A percentile compares a stretch with the other conserved stretches of the same genome.
phyloP scores from a whole-genome alignment of 2,329 filamentous ascomycete species.

The Paecilomyces sp. region DNA sequence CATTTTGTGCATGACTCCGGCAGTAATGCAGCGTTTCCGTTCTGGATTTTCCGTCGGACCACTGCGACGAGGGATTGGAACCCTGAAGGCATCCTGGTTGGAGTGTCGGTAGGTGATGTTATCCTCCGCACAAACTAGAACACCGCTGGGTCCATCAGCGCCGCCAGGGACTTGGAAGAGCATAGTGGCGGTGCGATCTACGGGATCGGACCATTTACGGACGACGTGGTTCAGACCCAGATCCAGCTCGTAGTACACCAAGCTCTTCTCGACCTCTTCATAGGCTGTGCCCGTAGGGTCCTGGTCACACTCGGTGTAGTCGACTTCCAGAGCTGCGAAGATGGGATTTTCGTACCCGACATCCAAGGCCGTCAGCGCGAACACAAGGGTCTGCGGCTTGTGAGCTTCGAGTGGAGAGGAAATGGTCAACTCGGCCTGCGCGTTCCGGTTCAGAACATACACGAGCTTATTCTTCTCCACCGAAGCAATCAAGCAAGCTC shows the following conservation, averaged over 20 bases:
- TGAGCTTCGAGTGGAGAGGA: constrained; percentile 96
- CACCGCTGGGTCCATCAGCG: constrained; percentile 86
- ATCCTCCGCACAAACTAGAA: constrained; percentile 89
- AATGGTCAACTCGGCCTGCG: constrained; percentile 90
- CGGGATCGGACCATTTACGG: constrained; percentile 88
- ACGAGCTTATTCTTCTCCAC: constrained; percentile 99
- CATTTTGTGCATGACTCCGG: constrained; percentile 96
- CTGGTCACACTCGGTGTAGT: constrained; percentile 86
- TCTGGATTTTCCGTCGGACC: constrained; percentile 89
- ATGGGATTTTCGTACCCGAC: constrained; percentile 96
- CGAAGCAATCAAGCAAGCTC: constrained; percentile 88
- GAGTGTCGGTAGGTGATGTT: constrained; percentile 96
- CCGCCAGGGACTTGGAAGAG: constrained; percentile 95
- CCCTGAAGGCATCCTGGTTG: constrained; percentile 80
- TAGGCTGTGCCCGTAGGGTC: constrained; percentile 80
- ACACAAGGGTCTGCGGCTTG: constrained; percentile 83
- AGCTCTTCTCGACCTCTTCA: constrained; percentile 74
- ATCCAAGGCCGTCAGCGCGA: constrained; percentile 80
- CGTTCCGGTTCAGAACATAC: constrained; percentile 93
- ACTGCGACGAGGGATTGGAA: constrained; percentile 79
- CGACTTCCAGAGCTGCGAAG: constrained; percentile 89
- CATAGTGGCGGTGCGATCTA: constrained; percentile 80
- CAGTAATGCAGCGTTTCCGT: constrained; percentile 77
- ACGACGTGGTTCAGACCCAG: constrained; percentile 96
- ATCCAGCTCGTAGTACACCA: constrained; percentile 97